phyloP scores from a whole-genome alignment of 768 basidiomycete species.

The Kwoniella europaea region DNA sequence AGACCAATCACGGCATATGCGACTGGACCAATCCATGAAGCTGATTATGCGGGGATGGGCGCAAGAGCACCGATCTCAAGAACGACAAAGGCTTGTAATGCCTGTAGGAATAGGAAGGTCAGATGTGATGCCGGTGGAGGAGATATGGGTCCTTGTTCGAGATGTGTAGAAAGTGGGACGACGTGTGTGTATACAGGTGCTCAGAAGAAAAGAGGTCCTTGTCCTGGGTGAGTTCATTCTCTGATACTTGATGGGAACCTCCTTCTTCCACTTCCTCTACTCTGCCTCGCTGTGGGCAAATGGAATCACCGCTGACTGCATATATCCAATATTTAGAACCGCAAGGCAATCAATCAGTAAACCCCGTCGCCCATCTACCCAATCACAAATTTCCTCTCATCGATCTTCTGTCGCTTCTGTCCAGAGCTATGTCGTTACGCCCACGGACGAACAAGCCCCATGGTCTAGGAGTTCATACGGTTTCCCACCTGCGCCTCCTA shows the following conservation, averaged over 20 bases:
- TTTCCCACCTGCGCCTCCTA: constrained; percentile 20
- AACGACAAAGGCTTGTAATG: constrained; percentile 57
- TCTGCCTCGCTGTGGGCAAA: no score
- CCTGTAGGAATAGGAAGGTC: constrained; percentile 53
- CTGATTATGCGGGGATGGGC: constrained; percentile 28
- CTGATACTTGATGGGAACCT: no score
- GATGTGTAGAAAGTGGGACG: constrained; percentile 51
- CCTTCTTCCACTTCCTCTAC: neutral
- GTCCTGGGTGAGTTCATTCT: constrained; percentile 44
- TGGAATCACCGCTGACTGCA: neutral
- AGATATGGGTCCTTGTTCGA: constrained; percentile 41
- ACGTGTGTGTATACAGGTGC: constrained; percentile 51
- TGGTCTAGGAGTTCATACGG: constrained; percentile 27
- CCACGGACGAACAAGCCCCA: constrained; percentile 29
- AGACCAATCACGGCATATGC: constrained; percentile 21
- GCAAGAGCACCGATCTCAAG: constrained; percentile 53
- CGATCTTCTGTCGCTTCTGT: constrained; percentile 24
- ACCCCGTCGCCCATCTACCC: constrained; percentile 27
- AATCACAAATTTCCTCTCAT: constrained; percentile 18
- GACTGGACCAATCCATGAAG: constrained; percentile 19
- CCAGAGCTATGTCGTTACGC: constrained; percentile 27
- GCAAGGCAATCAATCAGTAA: constrained; percentile 27
- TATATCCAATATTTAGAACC: constrained; percentile 10
- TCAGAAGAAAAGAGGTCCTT: constrained; percentile 57
- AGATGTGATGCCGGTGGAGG: constrained; percentile 56